Conservation (phyloP, 768 basidiomycete species). For the Tephrocybe sp. region DNA sequence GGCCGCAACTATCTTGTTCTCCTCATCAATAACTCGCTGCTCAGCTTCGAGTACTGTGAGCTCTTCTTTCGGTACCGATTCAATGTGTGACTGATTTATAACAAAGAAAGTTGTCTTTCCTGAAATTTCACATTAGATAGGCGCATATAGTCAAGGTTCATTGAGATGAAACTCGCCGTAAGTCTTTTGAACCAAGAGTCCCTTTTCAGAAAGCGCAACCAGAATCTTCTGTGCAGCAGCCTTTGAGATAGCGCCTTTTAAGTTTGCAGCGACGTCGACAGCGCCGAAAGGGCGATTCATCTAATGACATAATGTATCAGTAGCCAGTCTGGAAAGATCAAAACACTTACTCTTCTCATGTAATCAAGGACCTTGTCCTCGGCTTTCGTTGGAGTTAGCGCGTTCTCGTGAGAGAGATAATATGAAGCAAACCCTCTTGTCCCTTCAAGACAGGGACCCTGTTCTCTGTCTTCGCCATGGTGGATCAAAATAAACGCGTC, state of each 20-base stretch:
- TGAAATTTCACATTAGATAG: slow-evolving; percentile 25
- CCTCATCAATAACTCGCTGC: slow-evolving; percentile 53
- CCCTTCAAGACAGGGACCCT: slow-evolving; percentile 66
- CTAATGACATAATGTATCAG: slow-evolving; percentile 32
- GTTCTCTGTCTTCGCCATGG: slow-evolving; percentile 48
- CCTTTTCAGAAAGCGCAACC: slow-evolving; percentile 78
- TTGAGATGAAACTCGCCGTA: slow-evolving; percentile 53
- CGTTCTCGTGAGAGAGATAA: not conserved
- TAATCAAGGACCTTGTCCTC: slow-evolving; percentile 79
- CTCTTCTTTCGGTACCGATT: slow-evolving; percentile 59
- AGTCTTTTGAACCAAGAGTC: slow-evolving; percentile 74
- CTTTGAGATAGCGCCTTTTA: slow-evolving; percentile 88
- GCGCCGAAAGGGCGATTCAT: slow-evolving; percentile 95
- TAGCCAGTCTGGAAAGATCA: not conserved
- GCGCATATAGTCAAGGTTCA: slow-evolving; percentile 9
- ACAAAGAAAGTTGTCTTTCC: slow-evolving; percentile 89
- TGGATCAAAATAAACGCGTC: slow-evolving; percentile 3
- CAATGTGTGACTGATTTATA: slow-evolving; percentile 72
- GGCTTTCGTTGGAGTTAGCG: slow-evolving; percentile 36
- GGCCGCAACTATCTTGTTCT: slow-evolving; percentile 47
- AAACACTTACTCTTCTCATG: slow-evolving; percentile 56
- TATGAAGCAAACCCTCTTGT: slow-evolving; percentile 51
- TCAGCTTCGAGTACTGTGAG: slow-evolving; percentile 60
- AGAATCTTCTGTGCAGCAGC: slow-evolving; percentile 83
- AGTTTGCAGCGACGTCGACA: slow-evolving; percentile 87